Percentiles rank a stretch among this genome's conserved stretches.
These are phyloP conservation scores for Arabis hirsuta DNA, from an alignment of 345 rosid species.

Conservation along the genomic window DNA sequence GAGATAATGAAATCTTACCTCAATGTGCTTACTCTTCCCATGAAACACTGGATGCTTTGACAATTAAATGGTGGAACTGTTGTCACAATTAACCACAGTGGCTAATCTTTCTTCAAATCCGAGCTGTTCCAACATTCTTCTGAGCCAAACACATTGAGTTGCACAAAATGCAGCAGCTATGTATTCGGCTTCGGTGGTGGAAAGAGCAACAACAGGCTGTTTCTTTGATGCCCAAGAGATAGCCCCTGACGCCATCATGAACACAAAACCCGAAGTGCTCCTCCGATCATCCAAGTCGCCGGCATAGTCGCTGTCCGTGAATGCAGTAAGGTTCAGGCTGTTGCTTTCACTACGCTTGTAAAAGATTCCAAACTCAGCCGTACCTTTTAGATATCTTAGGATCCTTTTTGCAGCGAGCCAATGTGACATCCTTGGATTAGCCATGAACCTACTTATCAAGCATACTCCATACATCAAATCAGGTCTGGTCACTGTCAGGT, in stretches of 20 bases:
- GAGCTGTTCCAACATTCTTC: not conserved
- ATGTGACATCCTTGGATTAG: not conserved
- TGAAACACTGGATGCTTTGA: no score
- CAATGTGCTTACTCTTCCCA: no score
- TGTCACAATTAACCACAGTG: no score
- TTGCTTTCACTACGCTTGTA: not conserved
- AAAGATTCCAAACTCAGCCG: not conserved
- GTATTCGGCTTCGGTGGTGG: no score
- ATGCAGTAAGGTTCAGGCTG: not conserved
- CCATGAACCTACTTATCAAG: not conserved
- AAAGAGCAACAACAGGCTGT: no score
- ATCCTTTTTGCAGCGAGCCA: not conserved
- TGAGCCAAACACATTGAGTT: not conserved
- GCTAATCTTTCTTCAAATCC: not conserved
- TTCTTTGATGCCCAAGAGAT: no score
- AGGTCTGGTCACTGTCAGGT: not conserved
- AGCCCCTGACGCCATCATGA: no score
- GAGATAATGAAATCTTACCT: no score
- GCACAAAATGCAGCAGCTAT: no score
- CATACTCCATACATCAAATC: not conserved
- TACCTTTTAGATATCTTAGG: not conserved
- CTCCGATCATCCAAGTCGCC: no score
- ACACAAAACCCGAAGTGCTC: no score
- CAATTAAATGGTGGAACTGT: no score
- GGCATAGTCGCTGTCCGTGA: not conserved